Conservation (phyloP, 1,139 yeast genomes). For the Candida sp. region DNA sequence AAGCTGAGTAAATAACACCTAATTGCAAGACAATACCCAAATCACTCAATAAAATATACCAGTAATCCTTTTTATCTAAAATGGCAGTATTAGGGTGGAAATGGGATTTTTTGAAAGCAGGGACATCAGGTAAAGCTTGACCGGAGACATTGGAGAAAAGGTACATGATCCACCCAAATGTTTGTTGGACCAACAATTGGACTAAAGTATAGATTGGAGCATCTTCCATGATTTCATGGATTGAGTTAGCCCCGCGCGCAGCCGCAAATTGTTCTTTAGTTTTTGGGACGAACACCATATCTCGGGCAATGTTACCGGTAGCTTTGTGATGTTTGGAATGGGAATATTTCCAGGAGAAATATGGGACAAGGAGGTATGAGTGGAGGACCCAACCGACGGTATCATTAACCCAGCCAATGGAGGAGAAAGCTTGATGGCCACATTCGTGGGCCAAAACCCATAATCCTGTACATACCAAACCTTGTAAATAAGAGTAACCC, state of each 20-base stretch:
- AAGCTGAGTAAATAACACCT: constrained; percentile 60
- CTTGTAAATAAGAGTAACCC: constrained; percentile 39
- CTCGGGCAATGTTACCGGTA: constrained; percentile 77
- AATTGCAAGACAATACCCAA: constrained; percentile 60
- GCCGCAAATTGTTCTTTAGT: constrained; percentile 54
- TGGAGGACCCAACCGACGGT: constrained; percentile 80
- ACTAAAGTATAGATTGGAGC: constrained; percentile 64
- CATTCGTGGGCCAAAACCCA: constrained; percentile 93
- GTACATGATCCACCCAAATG: constrained; percentile 72
- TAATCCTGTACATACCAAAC: constrained; percentile 56
- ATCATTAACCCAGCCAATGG: constrained; percentile 67
- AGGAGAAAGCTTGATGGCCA: constrained; percentile 85
- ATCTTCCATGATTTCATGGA: constrained; percentile 66
- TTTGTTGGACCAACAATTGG: constrained; percentile 64
- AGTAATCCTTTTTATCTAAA: constrained; percentile 66
- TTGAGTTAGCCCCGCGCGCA: constrained; percentile 32
- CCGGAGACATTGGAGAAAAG: constrained; percentile 75
- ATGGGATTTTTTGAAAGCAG: constrained; percentile 50
- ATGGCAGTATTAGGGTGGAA: constrained; percentile 72
- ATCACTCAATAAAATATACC: constrained; percentile 70
- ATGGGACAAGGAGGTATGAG: constrained; percentile 76
- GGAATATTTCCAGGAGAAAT: constrained; percentile 81
- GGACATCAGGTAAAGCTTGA: constrained; percentile 55
- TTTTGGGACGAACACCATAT: constrained; percentile 80
- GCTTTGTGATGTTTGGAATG: constrained; percentile 89